A percentile compares a stretch with the other conserved stretches of the same genome.
Conservation (phyloP, 257 asterid genomes). For the Rauvolfia tetraphylla region DNA sequence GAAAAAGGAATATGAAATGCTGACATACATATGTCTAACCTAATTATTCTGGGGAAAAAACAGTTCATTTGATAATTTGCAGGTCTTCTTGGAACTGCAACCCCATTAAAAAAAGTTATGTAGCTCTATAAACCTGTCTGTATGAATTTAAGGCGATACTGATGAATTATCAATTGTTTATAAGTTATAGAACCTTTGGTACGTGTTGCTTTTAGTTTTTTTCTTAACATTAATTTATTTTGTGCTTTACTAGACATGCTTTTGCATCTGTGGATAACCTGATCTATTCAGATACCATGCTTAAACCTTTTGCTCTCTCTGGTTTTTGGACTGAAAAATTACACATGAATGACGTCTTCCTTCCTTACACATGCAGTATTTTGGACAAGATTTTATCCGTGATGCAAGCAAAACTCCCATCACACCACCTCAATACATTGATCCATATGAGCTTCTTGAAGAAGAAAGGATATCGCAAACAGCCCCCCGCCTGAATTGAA, state of each 20-base stretch:
- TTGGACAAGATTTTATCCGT: constrained; percentile 72
- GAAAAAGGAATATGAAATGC: not conserved
- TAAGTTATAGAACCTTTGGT: not conserved
- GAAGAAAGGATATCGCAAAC: constrained; percentile 61
- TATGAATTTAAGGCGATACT: not conserved
- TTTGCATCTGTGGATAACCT: not conserved
- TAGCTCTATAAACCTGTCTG: not conserved
- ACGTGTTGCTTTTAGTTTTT: not conserved
- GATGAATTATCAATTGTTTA: not conserved
- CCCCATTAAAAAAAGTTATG: not conserved
- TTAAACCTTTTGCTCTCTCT: not conserved
- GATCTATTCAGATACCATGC: not conserved
- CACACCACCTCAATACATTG: constrained; percentile 53
- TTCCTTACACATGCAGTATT: constrained; percentile 54
- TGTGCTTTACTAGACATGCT: not conserved
- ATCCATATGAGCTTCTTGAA: constrained; percentile 81
- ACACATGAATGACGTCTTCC: not conserved
- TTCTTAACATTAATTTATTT: not conserved
- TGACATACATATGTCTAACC: not conserved
- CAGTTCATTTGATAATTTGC: not conserved
- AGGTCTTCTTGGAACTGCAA: not conserved
- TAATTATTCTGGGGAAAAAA: no score
- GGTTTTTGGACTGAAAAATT: not conserved
- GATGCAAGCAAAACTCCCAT: constrained; percentile 38
- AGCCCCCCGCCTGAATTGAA: constrained; percentile 64